Percentiles rank a stretch among this genome's conserved stretches.
phyloP scores from a whole-genome alignment of 768 basidiomycete genomes.

The Leccinum subgranulosum region DNA sequence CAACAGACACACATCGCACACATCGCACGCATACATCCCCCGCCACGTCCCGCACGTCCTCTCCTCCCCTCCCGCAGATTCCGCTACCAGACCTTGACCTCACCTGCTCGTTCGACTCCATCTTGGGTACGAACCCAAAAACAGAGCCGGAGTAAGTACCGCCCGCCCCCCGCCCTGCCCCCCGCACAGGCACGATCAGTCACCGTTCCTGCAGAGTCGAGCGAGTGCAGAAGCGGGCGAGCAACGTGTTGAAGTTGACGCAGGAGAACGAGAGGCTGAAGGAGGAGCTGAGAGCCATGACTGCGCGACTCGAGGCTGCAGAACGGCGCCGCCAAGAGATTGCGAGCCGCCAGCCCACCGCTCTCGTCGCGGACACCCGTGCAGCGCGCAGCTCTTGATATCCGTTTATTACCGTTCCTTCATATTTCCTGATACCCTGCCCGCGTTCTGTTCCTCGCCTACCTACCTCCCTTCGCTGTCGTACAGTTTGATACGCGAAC shows the following conservation, averaged over 20 bases:
- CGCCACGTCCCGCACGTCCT: slow-evolving; percentile 26
- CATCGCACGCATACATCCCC: slow-evolving; percentile 7
- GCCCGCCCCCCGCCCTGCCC: slow-evolving; percentile 20
- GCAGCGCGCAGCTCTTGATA: slow-evolving; percentile 23
- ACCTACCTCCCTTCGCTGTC: slow-evolving; percentile 4
- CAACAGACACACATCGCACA: slow-evolving; percentile 17
- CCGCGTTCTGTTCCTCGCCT: slow-evolving; percentile 20
- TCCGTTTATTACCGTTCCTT: slow-evolving; percentile 26
- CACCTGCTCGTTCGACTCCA: slow-evolving; percentile 41
- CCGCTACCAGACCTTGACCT: slow-evolving; percentile 45
- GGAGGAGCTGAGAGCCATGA: slow-evolving; percentile 72
- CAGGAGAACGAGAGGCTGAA: slow-evolving; percentile 80
- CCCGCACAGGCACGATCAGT: slow-evolving; percentile 28
- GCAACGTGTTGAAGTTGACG: slow-evolving; percentile 72
- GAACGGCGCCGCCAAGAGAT: slow-evolving; percentile 57
- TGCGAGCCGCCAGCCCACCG: slow-evolving; percentile 34
- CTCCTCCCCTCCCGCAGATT: slow-evolving; percentile 49
- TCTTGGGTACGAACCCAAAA: slow-evolving; percentile 33
- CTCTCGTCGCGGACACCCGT: slow-evolving; percentile 11
- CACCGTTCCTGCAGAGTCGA: slow-evolving; percentile 30
- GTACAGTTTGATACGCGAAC: slow-evolving; percentile 3
- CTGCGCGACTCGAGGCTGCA: slow-evolving; percentile 69
- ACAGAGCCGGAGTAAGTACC: slow-evolving; percentile 47
- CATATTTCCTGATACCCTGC: slow-evolving; percentile 26
- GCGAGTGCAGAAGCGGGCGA: slow-evolving; percentile 63